Evolutionary conservation across 495 filamentous ascomycete genomes (phyloP), one percentile per base, ranked within the genome.

Genomic region (Platismatia glauca): DNA sequence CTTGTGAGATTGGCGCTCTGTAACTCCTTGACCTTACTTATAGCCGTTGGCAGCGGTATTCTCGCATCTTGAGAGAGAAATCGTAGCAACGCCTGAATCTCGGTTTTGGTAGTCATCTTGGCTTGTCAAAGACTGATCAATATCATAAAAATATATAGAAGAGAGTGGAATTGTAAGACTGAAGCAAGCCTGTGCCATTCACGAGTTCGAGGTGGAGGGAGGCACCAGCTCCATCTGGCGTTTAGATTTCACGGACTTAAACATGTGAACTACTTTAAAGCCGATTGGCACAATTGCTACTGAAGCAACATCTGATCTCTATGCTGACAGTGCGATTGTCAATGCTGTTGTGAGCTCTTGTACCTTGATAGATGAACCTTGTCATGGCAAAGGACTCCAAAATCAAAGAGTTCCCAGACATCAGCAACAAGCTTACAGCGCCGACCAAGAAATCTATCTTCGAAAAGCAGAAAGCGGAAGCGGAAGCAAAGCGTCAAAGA

Each of bases 401-500:
- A 57, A 62, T 72, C 31, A 80, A 79, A 61, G 84, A 84, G n/a
- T 94, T 95, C 71, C 90, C 91, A n/a, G 86, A 94, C 70, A 80
- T 92, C 55, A 83, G 84, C 39, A 82, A 85, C 48, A 97, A 97
- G 72, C 85, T 96, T 46, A 83, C 89, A 31, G 89, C 90, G 15
- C 87, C 91, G 0, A 82, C 80, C 44, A 95, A 92, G 74, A 91
- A 95, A 71, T 95, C 91, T 16, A 82, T 90, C 38, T 97, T 95
- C 75, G 93, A 97, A 75, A 86, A 87, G 60, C 89, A 94, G 67
- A 94, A 92, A 76, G 89, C 89, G 44, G 92, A 96, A 71, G 91
- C 89, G 38, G 90, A 96, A 78, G 93, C 90, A 20, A 97, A 97
- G 74, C 87, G 89, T 39, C 81, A 83, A 67, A 82, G 90, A 61